phyloP scores from a whole-genome alignment of 2,329 filamentous ascomycete species.

The Aspergillus candidus region DNA sequence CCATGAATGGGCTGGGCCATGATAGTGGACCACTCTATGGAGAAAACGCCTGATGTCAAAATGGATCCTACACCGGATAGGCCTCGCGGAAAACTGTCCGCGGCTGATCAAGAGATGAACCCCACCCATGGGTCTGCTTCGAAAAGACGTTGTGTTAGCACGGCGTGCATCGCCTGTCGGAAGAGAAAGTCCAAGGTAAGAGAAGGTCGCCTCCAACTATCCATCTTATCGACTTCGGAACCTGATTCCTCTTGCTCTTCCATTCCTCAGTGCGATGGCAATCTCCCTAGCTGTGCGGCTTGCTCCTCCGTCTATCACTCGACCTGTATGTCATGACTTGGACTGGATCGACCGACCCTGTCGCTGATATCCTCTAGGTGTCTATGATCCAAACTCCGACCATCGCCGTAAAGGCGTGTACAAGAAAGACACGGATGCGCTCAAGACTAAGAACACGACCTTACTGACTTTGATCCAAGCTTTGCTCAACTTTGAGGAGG shows the following conservation, averaged over 20 bases:
- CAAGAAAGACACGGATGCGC: constrained; percentile 81
- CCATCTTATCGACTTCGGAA: background rate
- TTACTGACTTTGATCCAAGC: constrained; percentile 89
- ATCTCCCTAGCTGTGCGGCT: constrained; percentile 85
- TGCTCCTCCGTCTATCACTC: constrained; percentile 80
- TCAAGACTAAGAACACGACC: constrained; percentile 81
- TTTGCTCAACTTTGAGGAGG: constrained; percentile 83
- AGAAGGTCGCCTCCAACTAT: constrained; percentile 1
- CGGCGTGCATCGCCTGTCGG: constrained; percentile 75
- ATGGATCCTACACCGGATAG: constrained; percentile 10
- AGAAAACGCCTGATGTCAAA: constrained; percentile 11
- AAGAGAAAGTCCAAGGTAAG: constrained; percentile 66
- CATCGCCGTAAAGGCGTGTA: constrained; percentile 96
- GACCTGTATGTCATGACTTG: constrained; percentile 27
- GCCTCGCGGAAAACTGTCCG: constrained; percentile 11
- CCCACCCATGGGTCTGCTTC: constrained; percentile 26
- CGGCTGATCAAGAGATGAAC: constrained; percentile 26
- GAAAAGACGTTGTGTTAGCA: constrained; percentile 74
- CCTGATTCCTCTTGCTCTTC: constrained; percentile 2
- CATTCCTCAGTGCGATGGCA: constrained; percentile 68
- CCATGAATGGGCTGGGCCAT: constrained; percentile 22
- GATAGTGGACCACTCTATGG: constrained; percentile 18
- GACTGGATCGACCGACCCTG: background rate
- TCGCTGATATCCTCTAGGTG: constrained; percentile 52
- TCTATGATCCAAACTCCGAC: constrained; percentile 95